Conservation (phyloP, 257 asterid species). For the Dorcoceras hygrometricum region DNA sequence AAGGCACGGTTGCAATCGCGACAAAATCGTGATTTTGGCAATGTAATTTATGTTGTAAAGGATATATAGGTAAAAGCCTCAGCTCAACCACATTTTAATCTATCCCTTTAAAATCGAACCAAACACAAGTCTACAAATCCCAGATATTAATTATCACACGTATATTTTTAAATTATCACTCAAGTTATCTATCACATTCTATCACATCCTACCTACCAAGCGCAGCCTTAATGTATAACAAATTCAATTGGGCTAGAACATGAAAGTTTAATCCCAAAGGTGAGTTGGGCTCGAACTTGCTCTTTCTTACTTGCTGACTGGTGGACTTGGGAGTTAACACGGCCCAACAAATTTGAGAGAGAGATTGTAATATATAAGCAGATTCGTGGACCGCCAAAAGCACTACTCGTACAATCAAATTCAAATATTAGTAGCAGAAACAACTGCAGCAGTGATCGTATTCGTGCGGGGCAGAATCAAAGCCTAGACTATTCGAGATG, state of each 20-base stretch:
- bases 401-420: neutral
- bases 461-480: neutral
- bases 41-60: too few species aligned
- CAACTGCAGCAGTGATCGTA: neutral
- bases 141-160: too few species aligned
- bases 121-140: too few species aligned
- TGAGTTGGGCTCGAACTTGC: neutral
- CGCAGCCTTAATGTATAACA: too few species aligned
- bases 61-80: too few species aligned
- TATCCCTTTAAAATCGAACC: too few species aligned
- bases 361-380: neutral
- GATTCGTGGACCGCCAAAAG: neutral
- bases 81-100: too few species aligned
- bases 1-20: too few species aligned
- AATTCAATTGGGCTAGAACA: neutral
- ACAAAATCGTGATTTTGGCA: too few species aligned
- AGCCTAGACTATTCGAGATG: constrained; percentile 36
- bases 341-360: neutral
- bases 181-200: too few species aligned
- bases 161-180: too few species aligned
- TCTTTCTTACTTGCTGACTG: neutral
- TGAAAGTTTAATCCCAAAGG: neutral
- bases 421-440: neutral
- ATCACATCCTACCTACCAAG: too few species aligned
- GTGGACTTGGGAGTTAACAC: neutral